These are phyloP conservation scores for Eutypa lata DNA, from an alignment of 2,329 filamentous ascomycete genomes.

Conservation along the genomic window DNA sequence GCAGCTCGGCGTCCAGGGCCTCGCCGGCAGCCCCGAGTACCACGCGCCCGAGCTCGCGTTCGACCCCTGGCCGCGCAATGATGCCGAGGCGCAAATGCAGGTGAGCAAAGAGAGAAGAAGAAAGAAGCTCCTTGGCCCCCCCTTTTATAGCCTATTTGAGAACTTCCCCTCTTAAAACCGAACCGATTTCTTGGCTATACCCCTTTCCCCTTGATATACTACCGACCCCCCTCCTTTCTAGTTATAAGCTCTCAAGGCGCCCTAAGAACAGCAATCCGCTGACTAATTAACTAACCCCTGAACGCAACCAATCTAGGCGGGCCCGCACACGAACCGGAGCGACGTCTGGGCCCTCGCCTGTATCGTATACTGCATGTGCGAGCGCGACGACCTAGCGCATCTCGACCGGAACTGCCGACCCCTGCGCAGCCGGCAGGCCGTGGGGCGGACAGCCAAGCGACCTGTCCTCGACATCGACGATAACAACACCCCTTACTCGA, in stretches of 20 bases:
- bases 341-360: slow-evolving; percentile 14
- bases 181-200: too few species aligned
- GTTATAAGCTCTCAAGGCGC: too few species aligned
- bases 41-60: slow-evolving; percentile 16
- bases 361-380: slow-evolving; percentile 13
- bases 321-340: slow-evolving; percentile 10
- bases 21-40: slow-evolving; percentile 9
- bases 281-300: too few species aligned
- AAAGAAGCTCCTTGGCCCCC: too few species aligned
- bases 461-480: slow-evolving; percentile 7
- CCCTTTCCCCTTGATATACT: too few species aligned
- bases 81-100: background rate
- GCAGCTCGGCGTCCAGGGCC: background rate
- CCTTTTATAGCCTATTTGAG: too few species aligned
- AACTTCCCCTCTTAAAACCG: too few species aligned
- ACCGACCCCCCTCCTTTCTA: too few species aligned
- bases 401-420: slow-evolving; percentile 9
- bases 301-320: background rate
- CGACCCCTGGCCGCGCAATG: slow-evolving; percentile 5
- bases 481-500: slow-evolving; percentile 9
- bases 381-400: slow-evolving; percentile 11
- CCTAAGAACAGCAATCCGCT: too few species aligned
- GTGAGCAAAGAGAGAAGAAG: background rate
- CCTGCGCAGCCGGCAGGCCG: slow-evolving; percentile 5
- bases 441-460: slow-evolving; percentile 10